These are phyloP conservation scores for Volvariella volvacea DNA, from an alignment of 1,284 basidiomycete species.

Conservation along the genomic window DNA sequence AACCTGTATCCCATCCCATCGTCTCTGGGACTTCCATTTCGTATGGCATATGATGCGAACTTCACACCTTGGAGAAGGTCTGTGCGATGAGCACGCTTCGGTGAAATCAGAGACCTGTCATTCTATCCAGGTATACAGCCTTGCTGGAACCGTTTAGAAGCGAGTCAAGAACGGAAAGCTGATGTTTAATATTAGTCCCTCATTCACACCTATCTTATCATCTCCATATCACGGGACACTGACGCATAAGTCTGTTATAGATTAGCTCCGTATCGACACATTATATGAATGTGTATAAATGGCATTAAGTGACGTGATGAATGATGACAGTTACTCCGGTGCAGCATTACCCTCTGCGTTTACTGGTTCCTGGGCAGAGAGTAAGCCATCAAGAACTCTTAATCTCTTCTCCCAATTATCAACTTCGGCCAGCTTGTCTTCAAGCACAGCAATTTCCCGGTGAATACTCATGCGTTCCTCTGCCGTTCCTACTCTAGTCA, in stretches of 20 bases:
- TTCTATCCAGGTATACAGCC: constrained; percentile 12
- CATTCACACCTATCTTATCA: not conserved
- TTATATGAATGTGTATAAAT: no score
- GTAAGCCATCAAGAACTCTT: constrained; percentile 46
- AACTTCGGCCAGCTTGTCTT: constrained; percentile 62
- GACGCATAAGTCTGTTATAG: no score
- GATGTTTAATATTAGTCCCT: constrained; percentile 7
- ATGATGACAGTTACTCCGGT: no score
- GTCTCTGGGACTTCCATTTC: no score
- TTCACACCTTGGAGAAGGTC: constrained; percentile 10
- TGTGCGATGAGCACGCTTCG: constrained; percentile 6
- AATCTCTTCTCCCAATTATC: constrained; percentile 58
- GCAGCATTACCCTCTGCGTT: no score
- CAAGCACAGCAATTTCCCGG: constrained; percentile 63
- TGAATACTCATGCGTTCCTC: constrained; percentile 70
- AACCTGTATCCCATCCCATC: no score
- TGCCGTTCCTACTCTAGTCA: constrained; percentile 63
- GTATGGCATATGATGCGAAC: constrained; percentile 18
- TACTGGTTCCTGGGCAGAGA: constrained; percentile 24
- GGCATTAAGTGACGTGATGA: no score
- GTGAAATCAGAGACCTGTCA: constrained; percentile 16
- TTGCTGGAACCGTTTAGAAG: constrained; percentile 19
- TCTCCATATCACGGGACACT: not conserved
- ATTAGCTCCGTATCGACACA: no score
- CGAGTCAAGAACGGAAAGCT: constrained; percentile 30